Evolutionary conservation across 352 stramenopile species (phyloP).

Genomic region (Globisporangium heterothallicum): DNA sequence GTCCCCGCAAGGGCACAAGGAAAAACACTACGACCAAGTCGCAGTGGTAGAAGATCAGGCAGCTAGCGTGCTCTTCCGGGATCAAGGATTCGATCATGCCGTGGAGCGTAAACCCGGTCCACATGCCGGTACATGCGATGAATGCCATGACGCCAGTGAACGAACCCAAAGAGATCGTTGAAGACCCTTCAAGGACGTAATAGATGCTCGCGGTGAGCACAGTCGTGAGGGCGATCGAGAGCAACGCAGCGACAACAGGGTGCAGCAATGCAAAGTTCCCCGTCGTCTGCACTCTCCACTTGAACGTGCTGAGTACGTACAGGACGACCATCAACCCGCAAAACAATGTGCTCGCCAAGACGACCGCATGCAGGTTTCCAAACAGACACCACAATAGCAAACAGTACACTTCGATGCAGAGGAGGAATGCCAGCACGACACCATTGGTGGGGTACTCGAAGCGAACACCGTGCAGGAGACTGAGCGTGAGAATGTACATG

Average conservation of each 20-base stretch:
- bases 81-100: conserved; percentile 9
- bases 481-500: conserved; percentile 12
- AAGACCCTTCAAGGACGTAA: background rate
- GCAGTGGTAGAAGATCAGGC: conserved; percentile 7
- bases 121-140: background rate
- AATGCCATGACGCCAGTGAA: background rate
- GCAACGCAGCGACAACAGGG: background rate
- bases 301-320: conserved; percentile 2
- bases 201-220: background rate
- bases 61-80: conserved; percentile 9
- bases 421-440: conserved; percentile 9
- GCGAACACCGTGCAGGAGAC: conserved; percentile 16
- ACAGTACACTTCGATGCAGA: conserved; percentile 6
- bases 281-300: background rate
- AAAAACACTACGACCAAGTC: conserved; percentile 7
- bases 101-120: conserved; percentile 8
- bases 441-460: conserved; percentile 17
- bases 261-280: conserved; percentile 5
- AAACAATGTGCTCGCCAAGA: background rate
- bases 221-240: background rate
- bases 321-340: background rate
- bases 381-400: background rate
- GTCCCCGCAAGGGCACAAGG: background rate
- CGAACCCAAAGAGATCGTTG: background rate
- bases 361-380: conserved; percentile 1